Conservation (phyloP, 345 rosid genomes). For the Hibiscus syriacus region DNA sequence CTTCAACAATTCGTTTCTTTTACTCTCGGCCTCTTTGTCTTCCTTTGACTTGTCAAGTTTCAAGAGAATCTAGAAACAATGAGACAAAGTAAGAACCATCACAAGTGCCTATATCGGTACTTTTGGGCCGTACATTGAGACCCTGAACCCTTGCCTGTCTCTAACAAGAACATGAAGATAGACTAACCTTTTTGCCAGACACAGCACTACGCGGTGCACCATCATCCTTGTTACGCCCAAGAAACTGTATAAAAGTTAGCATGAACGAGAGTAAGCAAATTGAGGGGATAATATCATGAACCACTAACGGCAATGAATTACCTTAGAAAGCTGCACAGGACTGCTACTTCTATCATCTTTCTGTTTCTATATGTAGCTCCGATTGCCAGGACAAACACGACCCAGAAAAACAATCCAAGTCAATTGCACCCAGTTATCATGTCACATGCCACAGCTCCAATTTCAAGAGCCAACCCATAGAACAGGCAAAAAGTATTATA, state of each 20-base stretch:
- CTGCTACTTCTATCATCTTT: constrained; percentile 63
- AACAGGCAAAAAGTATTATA: constrained; percentile 64
- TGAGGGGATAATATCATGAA: neutral
- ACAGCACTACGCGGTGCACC: constrained; percentile 88
- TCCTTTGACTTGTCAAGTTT: constrained; percentile 91
- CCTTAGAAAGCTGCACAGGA: constrained; percentile 96
- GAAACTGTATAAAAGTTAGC: constrained; percentile 41
- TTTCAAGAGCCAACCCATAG: constrained; percentile 69
- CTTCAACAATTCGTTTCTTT: constrained; percentile 82
- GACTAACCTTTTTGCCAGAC: constrained; percentile 84
- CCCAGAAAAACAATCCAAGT: constrained; percentile 49
- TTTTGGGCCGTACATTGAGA: neutral
- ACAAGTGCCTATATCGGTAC: neutral
- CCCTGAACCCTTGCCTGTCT: neutral
- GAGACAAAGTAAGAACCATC: neutral
- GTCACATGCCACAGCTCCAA: constrained; percentile 97
- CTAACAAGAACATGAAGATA: neutral
- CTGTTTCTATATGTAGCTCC: constrained; percentile 72
- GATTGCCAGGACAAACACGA: constrained; percentile 58
- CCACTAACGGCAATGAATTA: constrained; percentile 17
- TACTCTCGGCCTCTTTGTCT: constrained; percentile 83
- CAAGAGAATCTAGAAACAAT: constrained; percentile 55
- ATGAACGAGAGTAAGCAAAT: neutral
- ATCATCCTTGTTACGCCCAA: constrained; percentile 69
- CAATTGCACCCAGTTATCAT: constrained; percentile 54